Conservation (phyloP, 163 green algal species). For the Chlorella variabilis region DNA sequence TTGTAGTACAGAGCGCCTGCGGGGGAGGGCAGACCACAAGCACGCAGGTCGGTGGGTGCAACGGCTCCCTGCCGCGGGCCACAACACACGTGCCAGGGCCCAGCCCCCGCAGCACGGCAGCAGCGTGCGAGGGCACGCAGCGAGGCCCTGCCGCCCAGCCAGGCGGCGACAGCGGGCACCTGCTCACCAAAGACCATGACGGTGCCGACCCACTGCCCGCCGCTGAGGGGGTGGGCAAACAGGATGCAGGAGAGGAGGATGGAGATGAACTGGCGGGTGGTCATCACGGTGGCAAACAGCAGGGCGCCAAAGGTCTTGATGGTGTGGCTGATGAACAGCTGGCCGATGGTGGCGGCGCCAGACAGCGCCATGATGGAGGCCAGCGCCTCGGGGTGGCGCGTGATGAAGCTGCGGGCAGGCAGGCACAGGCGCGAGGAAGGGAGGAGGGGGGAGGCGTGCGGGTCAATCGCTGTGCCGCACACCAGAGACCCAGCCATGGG, state of each 20-base stretch:
- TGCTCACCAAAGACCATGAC: conserved; percentile 55
- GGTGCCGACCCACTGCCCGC: conserved; percentile 70
- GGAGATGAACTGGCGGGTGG: conserved; percentile 95
- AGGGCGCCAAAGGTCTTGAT: conserved; percentile 84
- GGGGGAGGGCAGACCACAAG: no score
- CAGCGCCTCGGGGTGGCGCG: conserved; percentile 69
- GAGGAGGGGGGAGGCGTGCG: conserved; percentile 17
- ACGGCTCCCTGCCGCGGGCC: no score
- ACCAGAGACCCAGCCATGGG: neutral
- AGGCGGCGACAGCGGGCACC: no score
- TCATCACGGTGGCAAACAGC: conserved; percentile 97
- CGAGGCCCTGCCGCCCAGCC: no score
- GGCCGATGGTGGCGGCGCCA: conserved; percentile 73
- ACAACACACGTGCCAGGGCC: no score
- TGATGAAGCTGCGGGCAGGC: conserved; percentile 57
- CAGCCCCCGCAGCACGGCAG: no score
- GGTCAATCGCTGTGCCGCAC: neutral
- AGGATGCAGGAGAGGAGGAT: conserved; percentile 93
- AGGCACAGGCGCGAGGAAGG: conserved; percentile 72
- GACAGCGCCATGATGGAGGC: conserved; percentile 83
- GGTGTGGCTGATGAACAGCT: conserved; percentile 96
- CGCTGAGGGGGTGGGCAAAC: conserved; percentile 84
- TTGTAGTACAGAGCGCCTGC: conserved; percentile 55
- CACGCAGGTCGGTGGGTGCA: neutral
- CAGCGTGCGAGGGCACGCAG: no score